Evolutionary conservation across 805 yeast species (phyloP).

Genomic region (Wickerhamiella australiensis): DNA sequence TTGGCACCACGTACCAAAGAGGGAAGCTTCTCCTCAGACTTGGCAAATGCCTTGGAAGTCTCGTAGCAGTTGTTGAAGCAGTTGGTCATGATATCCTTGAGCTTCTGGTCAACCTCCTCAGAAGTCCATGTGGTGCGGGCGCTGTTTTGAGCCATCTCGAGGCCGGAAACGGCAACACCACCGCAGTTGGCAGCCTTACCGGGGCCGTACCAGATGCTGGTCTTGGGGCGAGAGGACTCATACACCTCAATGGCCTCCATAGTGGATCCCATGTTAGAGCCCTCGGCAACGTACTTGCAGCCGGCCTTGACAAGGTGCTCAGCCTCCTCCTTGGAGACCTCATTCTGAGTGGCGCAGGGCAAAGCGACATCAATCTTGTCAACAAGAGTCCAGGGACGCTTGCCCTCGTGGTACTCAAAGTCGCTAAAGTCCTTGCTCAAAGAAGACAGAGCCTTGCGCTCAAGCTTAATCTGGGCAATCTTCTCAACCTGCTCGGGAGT

Average conservation of each 20-base stretch:
- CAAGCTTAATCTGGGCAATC: conserved; percentile 72
- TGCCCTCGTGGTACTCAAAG: conserved; percentile 78
- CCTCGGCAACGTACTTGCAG: conserved; percentile 89
- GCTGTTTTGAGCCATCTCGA: conserved; percentile 99
- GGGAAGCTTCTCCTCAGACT: conserved; percentile 65
- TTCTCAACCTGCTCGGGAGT: conserved; percentile 67
- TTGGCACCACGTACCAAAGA: conserved; percentile 97
- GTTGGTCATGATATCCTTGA: conserved; percentile 83
- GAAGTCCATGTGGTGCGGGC: conserved; percentile 82
- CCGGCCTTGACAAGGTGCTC: conserved; percentile 87
- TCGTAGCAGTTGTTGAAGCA: conserved; percentile 88
- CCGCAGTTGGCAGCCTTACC: conserved; percentile 99
- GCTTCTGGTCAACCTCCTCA: conserved; percentile 84
- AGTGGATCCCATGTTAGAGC: conserved; percentile 99
- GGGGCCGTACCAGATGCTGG: conserved; percentile 92
- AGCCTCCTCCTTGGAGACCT: conserved; percentile 94
- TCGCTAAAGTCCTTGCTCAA: conserved; percentile 25
- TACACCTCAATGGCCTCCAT: conserved; percentile 92
- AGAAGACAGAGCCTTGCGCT: conserved; percentile 40
- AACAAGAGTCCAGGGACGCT: conserved; percentile 90
- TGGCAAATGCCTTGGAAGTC: conserved; percentile 70
- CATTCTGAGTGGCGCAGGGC: conserved; percentile 98
- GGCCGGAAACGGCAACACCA: conserved; percentile 97
- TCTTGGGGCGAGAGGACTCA: conserved; percentile 41
- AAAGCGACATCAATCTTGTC: conserved; percentile 90